Evolutionary conservation across 768 basidiomycete genomes (phyloP).

Genomic region (Suillus subalutaceus): DNA sequence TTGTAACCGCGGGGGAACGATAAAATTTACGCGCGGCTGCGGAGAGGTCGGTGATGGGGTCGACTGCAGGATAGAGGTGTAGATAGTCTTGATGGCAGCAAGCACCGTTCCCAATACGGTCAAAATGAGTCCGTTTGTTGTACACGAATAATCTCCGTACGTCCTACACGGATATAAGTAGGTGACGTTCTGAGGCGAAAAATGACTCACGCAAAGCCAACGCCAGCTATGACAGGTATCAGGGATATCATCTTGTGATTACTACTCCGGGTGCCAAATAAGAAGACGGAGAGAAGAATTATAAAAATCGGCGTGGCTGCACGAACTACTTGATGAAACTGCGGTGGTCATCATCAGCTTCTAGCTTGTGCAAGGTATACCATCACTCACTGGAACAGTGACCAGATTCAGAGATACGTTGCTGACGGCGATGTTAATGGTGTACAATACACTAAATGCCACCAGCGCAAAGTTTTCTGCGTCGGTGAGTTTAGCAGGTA

Average conservation of each 20-base stretch:
- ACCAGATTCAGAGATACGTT: constrained; percentile 89
- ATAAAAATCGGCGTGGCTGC: constrained; percentile 94
- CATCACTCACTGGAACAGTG: constrained; percentile 78
- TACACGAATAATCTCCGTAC: constrained; percentile 95
- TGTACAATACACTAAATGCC: constrained; percentile 88
- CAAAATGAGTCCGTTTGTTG: constrained; percentile 78
- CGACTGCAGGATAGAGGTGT: constrained; percentile 82
- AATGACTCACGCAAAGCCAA: constrained; percentile 76
- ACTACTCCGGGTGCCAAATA: constrained; percentile 66
- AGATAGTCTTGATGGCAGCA: constrained; percentile 92
- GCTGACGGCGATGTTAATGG: constrained; percentile 93
- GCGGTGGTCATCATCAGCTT: neutral
- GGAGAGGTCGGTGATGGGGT: constrained; percentile 26
- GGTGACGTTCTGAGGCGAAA: neutral
- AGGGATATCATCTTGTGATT: constrained; percentile 69
- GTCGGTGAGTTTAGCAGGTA: constrained; percentile 53
- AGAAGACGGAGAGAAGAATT: constrained; percentile 69
- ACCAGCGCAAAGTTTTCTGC: constrained; percentile 64
- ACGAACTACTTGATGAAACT: constrained; percentile 98
- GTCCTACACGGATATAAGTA: constrained; percentile 51
- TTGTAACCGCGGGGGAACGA: constrained; percentile 38
- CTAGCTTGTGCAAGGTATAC: neutral
- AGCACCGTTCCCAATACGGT: constrained; percentile 90
- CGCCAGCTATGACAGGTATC: constrained; percentile 85
- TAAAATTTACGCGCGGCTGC: constrained; percentile 23